Evolutionary conservation across 805 yeast genomes (phyloP).

Genomic region (Candida coquimbonensis): DNA sequence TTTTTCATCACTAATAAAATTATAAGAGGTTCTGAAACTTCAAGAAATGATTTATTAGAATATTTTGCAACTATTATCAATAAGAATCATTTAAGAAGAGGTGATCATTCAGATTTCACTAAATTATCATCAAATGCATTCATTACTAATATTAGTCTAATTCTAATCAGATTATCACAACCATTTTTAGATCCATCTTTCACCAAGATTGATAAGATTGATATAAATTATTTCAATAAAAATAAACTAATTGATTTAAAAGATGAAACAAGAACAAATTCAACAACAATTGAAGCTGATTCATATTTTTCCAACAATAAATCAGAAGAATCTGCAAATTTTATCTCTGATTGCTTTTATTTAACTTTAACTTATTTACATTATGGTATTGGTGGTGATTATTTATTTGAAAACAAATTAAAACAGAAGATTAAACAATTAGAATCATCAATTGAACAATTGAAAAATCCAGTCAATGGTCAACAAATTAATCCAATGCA

Average conservation of each 20-base stretch:
- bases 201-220: constrained; percentile 70
- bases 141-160: constrained; percentile 66
- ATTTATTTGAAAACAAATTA: constrained; percentile 48
- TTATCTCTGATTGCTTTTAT: constrained; percentile 87
- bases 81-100: constrained; percentile 79
- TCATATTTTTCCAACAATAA: constrained; percentile 41
- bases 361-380: constrained; percentile 72
- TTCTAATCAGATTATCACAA: constrained; percentile 64
- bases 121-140: constrained; percentile 72
- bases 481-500: constrained; percentile 18
- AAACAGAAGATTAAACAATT: constrained; percentile 43
- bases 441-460: constrained; percentile 30
- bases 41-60: constrained; percentile 56
- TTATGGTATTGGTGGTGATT: constrained; percentile 82
- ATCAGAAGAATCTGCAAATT: constrained; percentile 46
- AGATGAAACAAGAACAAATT: constrained; percentile 79
- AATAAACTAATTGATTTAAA: constrained; percentile 49
- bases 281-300: constrained; percentile 65
- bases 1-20: constrained; percentile 67
- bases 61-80: constrained; percentile 75
- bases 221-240: constrained; percentile 57
- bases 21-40: constrained; percentile 60
- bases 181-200: constrained; percentile 74
- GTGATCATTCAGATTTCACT: constrained; percentile 67
- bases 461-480: constrained; percentile 10